A percentile compares a stretch with the other conserved stretches of the same genome.
Conservation (phyloP, 495 filamentous ascomycete species). For the Thermothielavioides terrestris region DNA sequence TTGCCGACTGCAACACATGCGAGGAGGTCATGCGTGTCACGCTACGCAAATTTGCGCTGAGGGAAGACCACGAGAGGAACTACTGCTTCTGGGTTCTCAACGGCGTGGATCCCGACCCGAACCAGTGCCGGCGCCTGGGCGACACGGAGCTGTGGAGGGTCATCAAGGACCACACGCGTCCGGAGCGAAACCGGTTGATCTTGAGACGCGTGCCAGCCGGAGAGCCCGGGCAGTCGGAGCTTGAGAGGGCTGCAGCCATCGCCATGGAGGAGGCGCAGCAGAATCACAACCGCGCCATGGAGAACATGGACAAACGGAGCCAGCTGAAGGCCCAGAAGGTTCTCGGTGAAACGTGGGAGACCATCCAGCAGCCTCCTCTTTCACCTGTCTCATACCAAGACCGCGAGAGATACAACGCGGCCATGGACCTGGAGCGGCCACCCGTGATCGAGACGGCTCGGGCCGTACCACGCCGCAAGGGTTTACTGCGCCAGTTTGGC, state of each 20-base stretch:
- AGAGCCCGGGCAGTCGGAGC: slow-evolving; percentile 71
- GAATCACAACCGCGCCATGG: slow-evolving; percentile 57
- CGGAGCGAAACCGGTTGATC: slow-evolving; percentile 84
- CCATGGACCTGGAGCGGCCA: slow-evolving; percentile 49
- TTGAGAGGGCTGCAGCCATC: slow-evolving; percentile 73
- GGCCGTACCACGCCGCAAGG: slow-evolving; percentile 51
- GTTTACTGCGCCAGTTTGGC: slow-evolving; percentile 59
- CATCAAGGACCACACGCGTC: slow-evolving; percentile 60
- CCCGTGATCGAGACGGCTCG: slow-evolving; percentile 41
- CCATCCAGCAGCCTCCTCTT: slow-evolving; percentile 65
- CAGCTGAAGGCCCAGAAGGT: slow-evolving; percentile 74
- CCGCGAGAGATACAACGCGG: slow-evolving; percentile 52
- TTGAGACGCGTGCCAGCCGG: slow-evolving; percentile 80
- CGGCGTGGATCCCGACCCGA: slow-evolving; percentile 71
- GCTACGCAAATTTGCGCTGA: slow-evolving; percentile 67
- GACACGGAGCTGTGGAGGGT: slow-evolving; percentile 84
- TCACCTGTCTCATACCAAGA: slow-evolving; percentile 64
- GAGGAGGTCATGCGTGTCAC: slow-evolving; percentile 86
- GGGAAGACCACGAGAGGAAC: slow-evolving; percentile 67
- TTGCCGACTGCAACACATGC: slow-evolving; percentile 77
- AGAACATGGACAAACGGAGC: slow-evolving; percentile 54
- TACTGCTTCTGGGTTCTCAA: slow-evolving; percentile 79
- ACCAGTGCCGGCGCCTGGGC: slow-evolving; percentile 64
- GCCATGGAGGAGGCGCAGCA: slow-evolving; percentile 72
- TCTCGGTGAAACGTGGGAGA: slow-evolving; percentile 74